A percentile compares a stretch with the other conserved stretches of the same genome.
Evolutionary conservation across 1,284 basidiomycete species (phyloP).

Genomic region (Sporisorium scitamineum): DNA sequence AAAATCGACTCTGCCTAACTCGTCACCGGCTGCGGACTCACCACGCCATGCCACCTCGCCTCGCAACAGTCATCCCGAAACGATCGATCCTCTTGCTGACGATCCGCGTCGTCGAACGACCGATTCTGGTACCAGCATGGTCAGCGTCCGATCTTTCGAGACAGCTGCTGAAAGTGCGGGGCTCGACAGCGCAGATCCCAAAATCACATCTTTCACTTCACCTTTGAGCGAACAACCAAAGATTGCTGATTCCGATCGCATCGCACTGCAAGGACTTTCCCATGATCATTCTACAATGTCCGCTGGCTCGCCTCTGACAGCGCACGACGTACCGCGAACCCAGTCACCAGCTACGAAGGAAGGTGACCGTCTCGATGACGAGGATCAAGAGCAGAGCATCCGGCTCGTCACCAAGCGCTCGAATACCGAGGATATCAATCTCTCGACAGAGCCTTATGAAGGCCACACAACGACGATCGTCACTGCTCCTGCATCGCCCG

Average conservation of each 20-base stretch:
- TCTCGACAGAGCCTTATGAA: not conserved
- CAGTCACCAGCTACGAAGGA: not conserved
- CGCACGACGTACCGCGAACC: not conserved
- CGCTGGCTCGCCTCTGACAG: not conserved
- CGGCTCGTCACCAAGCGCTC: slow-evolving; percentile 44
- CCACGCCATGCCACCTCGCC: slow-evolving; percentile 11
- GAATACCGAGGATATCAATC: slow-evolving; percentile 16
- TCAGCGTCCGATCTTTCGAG: slow-evolving; percentile 49
- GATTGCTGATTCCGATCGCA: not conserved
- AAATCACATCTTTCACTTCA: slow-evolving; percentile 9
- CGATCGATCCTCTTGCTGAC: slow-evolving; percentile 19
- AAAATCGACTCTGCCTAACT: not conserved
- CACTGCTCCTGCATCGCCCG: slow-evolving; percentile 24
- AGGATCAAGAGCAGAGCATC: slow-evolving; percentile 45
- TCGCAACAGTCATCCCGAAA: slow-evolving; percentile 37
- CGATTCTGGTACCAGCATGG: slow-evolving; percentile 42
- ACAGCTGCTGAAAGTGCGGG: slow-evolving; percentile 52
- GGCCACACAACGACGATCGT: slow-evolving; percentile 16
- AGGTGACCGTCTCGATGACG: not conserved
- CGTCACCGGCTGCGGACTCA: slow-evolving; percentile 8
- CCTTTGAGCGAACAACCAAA: slow-evolving; percentile 3
- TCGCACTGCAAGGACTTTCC: not conserved
- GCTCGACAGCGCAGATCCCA: slow-evolving; percentile 27
- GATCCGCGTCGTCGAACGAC: slow-evolving; percentile 19
- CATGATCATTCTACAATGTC: slow-evolving; percentile 2